These are phyloP conservation scores for Ogataea glucozyma DNA, from an alignment of 805 yeast species.

Conservation along the genomic window DNA sequence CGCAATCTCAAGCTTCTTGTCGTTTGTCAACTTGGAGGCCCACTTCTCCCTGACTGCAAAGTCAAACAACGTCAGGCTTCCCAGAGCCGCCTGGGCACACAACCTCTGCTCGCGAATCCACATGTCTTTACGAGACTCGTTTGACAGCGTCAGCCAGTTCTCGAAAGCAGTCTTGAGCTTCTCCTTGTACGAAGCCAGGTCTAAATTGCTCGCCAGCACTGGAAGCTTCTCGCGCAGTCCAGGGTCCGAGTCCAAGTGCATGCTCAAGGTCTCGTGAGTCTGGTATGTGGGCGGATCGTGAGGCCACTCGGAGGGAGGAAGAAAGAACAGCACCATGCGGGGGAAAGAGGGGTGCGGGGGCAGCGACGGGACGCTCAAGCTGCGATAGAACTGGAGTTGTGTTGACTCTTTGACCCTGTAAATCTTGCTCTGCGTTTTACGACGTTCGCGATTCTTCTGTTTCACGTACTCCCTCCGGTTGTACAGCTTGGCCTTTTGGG, in stretches of 20 bases:
- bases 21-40: constrained; percentile 31
- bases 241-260: constrained; percentile 23
- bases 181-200: constrained; percentile 30
- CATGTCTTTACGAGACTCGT: constrained; percentile 38
- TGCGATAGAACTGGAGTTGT: constrained; percentile 37
- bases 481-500: constrained; percentile 43
- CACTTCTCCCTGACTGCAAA: constrained; percentile 43
- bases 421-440: constrained; percentile 45
- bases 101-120: constrained; percentile 47
- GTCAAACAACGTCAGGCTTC: constrained; percentile 43
- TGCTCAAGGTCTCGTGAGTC: constrained; percentile 38
- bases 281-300: constrained; percentile 52
- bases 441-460: constrained; percentile 45
- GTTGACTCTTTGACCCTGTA: constrained; percentile 41
- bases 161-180: constrained; percentile 48
- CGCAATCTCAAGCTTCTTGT: constrained; percentile 21
- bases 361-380: constrained; percentile 40
- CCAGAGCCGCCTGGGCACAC: constrained; percentile 47
- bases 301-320: constrained; percentile 51
- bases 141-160: constrained; percentile 42
- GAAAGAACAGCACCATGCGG: constrained; percentile 46
- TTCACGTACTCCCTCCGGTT: constrained; percentile 49
- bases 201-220: constrained; percentile 13
- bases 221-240: constrained; percentile 28
- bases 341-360: constrained; percentile 51